These are phyloP conservation scores for Luvunga scandens DNA, from an alignment of 345 rosid species.

Conservation along the genomic window DNA sequence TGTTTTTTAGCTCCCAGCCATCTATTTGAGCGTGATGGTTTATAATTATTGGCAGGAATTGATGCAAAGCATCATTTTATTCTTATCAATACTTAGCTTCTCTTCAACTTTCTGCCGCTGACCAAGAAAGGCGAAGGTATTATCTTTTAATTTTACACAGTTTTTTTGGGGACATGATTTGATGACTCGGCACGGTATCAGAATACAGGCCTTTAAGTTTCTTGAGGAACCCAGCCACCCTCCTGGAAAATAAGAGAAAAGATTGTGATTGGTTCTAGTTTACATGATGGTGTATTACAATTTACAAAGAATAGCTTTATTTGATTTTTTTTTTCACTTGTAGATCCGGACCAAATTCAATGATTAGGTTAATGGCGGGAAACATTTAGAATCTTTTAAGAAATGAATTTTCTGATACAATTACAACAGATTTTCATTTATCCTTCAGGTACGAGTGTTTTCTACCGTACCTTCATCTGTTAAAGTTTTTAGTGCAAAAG, in stretches of 20 bases:
- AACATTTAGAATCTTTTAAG: neutral
- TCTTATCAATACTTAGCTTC: slow-evolving; percentile 16
- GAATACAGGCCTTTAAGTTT: slow-evolving; percentile 18
- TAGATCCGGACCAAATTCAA: slow-evolving; percentile 9
- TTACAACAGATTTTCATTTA: neutral
- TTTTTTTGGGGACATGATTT: slow-evolving; percentile 3
- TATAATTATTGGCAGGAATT: neutral
- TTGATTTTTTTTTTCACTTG: neutral
- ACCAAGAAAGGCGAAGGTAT: slow-evolving; percentile 3
- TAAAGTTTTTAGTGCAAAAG: neutral
- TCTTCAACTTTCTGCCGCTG: slow-evolving; percentile 14
- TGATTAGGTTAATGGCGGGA: slow-evolving; percentile 1
- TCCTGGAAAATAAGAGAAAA: slow-evolving; percentile 14
- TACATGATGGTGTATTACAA: neutral
- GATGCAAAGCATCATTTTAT: slow-evolving; percentile 27
- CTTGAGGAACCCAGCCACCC: slow-evolving; percentile 2
- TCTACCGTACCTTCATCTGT: neutral
- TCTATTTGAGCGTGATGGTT: slow-evolving; percentile 3
- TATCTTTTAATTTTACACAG: slow-evolving; percentile 5
- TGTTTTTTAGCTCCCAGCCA: slow-evolving; percentile 27
- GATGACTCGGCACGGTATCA: slow-evolving; percentile 10
- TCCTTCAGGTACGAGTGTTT: neutral
- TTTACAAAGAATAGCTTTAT: neutral
- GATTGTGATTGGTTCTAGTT: neutral
- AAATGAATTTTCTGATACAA: neutral